Percentiles rank a stretch among this genome's conserved stretches.
phyloP scores from a whole-genome alignment of 2,329 filamentous ascomycete genomes.

The Claviceps fusiformis region DNA sequence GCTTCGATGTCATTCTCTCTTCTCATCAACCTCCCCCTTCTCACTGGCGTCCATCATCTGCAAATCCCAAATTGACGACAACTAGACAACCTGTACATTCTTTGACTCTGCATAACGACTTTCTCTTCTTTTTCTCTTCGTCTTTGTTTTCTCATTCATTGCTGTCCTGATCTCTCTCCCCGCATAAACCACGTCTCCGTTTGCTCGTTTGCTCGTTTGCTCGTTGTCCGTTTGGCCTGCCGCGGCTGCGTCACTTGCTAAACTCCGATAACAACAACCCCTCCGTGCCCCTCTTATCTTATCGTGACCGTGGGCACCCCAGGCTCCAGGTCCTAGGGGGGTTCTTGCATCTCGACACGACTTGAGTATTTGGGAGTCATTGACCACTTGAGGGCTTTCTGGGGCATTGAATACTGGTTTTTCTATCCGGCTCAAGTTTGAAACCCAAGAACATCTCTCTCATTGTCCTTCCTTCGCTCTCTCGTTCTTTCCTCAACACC shows the following conservation, averaged over 20 bases:
- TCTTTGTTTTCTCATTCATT: not conserved
- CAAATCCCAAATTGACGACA: conserved; percentile 2
- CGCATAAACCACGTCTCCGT: not conserved
- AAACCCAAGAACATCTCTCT: too few species aligned
- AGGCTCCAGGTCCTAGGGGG: too few species aligned
- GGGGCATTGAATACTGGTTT: not conserved
- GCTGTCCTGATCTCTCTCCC: not conserved
- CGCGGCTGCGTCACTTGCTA: not conserved
- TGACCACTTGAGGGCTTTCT: not conserved
- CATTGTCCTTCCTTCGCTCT: not conserved
- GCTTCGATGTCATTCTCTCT: not conserved
- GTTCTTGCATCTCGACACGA: conserved; percentile 1
- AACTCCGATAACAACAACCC: conserved; percentile 4
- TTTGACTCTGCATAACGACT: not conserved
- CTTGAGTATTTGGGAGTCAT: not conserved
- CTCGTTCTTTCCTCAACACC: conserved; percentile 5
- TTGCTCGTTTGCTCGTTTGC: not conserved
- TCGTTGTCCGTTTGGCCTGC: not conserved
- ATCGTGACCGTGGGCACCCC: not conserved
- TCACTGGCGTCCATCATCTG: not conserved
- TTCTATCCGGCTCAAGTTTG: too few species aligned
- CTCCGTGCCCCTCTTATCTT: conserved; percentile 6
- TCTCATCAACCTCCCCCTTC: conserved; percentile 1
- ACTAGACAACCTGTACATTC: conserved; percentile 2
- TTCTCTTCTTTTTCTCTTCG: not conserved